phyloP scores from a whole-genome alignment of 495 filamentous ascomycete genomes.

The Tuber magnatum region DNA sequence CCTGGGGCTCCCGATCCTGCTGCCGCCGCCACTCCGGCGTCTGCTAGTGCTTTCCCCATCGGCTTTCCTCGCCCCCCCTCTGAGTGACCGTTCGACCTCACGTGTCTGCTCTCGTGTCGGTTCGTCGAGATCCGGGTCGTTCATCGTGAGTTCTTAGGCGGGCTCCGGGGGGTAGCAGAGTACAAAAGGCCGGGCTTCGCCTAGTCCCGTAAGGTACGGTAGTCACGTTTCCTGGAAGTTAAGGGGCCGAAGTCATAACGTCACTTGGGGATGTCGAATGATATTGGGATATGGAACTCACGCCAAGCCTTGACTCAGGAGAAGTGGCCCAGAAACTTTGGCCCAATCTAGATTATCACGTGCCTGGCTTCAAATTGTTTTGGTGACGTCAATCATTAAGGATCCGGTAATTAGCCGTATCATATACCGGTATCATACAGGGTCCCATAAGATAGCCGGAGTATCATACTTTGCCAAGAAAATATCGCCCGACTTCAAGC shows the following conservation, averaged over 20 bases:
- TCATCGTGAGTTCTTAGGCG: conserved; percentile 46
- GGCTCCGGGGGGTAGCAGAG: neutral
- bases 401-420: neutral
- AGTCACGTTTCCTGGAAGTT: neutral
- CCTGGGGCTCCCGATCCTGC: neutral
- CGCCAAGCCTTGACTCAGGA: neutral
- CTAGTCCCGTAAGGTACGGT: neutral
- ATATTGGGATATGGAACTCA: neutral
- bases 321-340: neutral
- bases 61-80: neutral
- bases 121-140: conserved; percentile 54
- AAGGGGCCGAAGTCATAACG: neutral
- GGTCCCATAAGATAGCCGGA: too few relatives aligned
- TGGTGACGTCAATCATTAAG: neutral
- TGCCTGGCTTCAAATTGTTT: neutral
- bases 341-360: neutral
- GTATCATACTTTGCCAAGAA: too few relatives aligned
- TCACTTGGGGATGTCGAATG: neutral
- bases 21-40: conserved; percentile 11
- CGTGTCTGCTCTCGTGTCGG: conserved; percentile 49
- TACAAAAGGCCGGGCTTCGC: neutral
- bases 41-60: conserved; percentile 28
- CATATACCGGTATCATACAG: too few relatives aligned
- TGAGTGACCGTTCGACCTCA: conserved; percentile 43
- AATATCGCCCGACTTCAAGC: too few relatives aligned